phyloP scores from a whole-genome alignment of 306 rosid species.

The Lotus japonicus region DNA sequence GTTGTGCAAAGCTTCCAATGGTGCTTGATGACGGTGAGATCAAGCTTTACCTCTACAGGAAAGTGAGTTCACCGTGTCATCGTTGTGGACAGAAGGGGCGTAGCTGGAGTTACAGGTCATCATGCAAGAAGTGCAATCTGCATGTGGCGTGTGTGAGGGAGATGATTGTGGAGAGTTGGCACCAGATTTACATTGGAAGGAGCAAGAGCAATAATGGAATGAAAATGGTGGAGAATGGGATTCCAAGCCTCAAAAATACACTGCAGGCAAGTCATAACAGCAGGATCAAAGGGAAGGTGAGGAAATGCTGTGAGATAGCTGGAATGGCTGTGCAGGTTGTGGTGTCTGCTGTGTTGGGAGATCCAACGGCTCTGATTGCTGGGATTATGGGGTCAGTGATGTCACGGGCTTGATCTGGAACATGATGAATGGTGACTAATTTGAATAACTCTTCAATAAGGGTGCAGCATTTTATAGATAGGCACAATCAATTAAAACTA shows the following conservation, averaged over 20 bases:
- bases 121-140: slow-evolving; percentile 67
- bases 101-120: slow-evolving; percentile 87
- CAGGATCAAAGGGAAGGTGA: slow-evolving; percentile 52
- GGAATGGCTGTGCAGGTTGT: slow-evolving; percentile 71
- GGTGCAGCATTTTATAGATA: too few species aligned
- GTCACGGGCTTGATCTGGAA: slow-evolving; percentile 30
- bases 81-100: slow-evolving; percentile 76
- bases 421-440: too few species aligned
- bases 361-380: slow-evolving; percentile 82
- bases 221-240: slow-evolving; percentile 30
- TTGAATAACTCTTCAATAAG: too few species aligned
- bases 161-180: slow-evolving; percentile 82
- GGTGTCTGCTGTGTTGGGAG: slow-evolving; percentile 83
- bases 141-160: slow-evolving; percentile 94
- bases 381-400: slow-evolving; percentile 69
- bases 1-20: slow-evolving; percentile 90
- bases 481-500: slow-evolving; percentile 36
- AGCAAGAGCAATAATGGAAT: neutral
- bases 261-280: neutral
- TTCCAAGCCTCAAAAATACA: slow-evolving; percentile 26
- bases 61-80: slow-evolving; percentile 64
- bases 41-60: slow-evolving; percentile 46
- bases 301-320: slow-evolving; percentile 68
- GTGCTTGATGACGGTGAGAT: slow-evolving; percentile 54
- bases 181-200: slow-evolving; percentile 41